A percentile compares a stretch with the other conserved stretches of the same genome.
phyloP scores from a whole-genome alignment of 106 monocot genomes.

The Apostasia ramifera region DNA sequence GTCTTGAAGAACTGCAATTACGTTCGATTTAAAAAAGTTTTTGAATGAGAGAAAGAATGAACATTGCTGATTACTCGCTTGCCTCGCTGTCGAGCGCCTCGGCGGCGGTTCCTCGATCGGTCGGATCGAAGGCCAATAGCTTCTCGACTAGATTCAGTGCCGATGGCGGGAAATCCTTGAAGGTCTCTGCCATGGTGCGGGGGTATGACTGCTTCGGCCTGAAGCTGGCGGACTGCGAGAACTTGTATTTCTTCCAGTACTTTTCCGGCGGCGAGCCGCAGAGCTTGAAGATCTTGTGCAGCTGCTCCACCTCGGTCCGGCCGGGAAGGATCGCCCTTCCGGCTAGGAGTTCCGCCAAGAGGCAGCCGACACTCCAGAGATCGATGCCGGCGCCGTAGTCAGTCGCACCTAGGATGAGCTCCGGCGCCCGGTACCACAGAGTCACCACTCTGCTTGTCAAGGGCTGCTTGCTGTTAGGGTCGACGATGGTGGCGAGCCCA shows the following conservation, averaged over 20 bases:
- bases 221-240: slow-evolving; percentile 33
- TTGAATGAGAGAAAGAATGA: too few species aligned
- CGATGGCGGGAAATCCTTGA: slow-evolving; percentile 37
- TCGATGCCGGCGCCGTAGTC: slow-evolving; percentile 47
- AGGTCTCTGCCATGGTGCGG: slow-evolving; percentile 39
- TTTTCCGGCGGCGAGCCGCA: slow-evolving; percentile 58
- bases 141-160: slow-evolving; percentile 38
- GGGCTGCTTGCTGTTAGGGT: slow-evolving; percentile 26
- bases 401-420: slow-evolving; percentile 56
- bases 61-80: neutral
- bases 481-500: slow-evolving; percentile 46
- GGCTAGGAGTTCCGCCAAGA: slow-evolving; percentile 49
- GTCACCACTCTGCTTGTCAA: slow-evolving; percentile 63
- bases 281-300: slow-evolving; percentile 64
- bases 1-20: slow-evolving; percentile 65
- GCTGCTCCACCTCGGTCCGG: slow-evolving; percentile 69
- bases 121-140: slow-evolving; percentile 44
- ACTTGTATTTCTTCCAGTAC: slow-evolving; percentile 46
- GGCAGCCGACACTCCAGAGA: slow-evolving; percentile 69
- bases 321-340: slow-evolving; percentile 55
- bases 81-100: slow-evolving; percentile 54
- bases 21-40: neutral
- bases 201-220: slow-evolving; percentile 32
- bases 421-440: slow-evolving; percentile 66
- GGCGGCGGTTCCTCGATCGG: slow-evolving; percentile 44